Evolutionary conservation across 495 filamentous ascomycete species (phyloP).

Genomic region (Tetracladium marchalianum): DNA sequence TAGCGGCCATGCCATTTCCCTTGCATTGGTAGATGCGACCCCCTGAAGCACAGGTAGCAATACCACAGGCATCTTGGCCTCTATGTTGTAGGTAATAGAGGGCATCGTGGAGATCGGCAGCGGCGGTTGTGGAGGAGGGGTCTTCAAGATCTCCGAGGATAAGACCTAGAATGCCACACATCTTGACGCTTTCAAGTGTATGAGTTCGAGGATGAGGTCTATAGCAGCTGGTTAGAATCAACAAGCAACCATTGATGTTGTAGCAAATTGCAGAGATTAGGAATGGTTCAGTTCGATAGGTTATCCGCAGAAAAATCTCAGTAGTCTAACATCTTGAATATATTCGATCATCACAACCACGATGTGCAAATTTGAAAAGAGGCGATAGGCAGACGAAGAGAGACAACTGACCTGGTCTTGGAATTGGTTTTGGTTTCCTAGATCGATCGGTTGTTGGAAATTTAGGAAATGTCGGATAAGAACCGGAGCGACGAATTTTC

Average conservation of each 20-base stretch:
- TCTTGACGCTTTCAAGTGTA: slow-evolving; percentile 26
- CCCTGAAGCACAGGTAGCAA: slow-evolving; percentile 65
- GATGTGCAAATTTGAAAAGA: background rate
- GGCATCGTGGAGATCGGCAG: slow-evolving; percentile 78
- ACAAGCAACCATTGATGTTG: background rate
- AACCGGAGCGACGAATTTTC: background rate
- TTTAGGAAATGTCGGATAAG: background rate
- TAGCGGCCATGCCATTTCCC: slow-evolving; percentile 84
- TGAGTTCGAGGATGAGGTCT: background rate
- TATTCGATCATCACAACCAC: slow-evolving; percentile 21
- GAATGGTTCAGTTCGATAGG: slow-evolving; percentile 14
- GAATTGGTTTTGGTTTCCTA: background rate
- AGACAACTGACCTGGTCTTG: background rate
- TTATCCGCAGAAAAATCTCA: slow-evolving; percentile 23
- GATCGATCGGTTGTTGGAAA: background rate
- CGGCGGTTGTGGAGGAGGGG: slow-evolving; percentile 47
- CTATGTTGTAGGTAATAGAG: slow-evolving; percentile 80
- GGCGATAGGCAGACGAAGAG: background rate
- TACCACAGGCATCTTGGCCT: slow-evolving; percentile 89
- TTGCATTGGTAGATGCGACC: slow-evolving; percentile 86
- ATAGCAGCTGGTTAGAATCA: slow-evolving; percentile 1
- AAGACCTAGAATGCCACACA: slow-evolving; percentile 83
- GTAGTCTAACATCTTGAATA: slow-evolving; percentile 35
- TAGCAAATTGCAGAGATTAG: background rate
- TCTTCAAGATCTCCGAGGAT: slow-evolving; percentile 57